These are phyloP conservation scores for Cucurbitaria berberidis DNA, from an alignment of 2,329 filamentous ascomycete genomes.

Conservation along the genomic window DNA sequence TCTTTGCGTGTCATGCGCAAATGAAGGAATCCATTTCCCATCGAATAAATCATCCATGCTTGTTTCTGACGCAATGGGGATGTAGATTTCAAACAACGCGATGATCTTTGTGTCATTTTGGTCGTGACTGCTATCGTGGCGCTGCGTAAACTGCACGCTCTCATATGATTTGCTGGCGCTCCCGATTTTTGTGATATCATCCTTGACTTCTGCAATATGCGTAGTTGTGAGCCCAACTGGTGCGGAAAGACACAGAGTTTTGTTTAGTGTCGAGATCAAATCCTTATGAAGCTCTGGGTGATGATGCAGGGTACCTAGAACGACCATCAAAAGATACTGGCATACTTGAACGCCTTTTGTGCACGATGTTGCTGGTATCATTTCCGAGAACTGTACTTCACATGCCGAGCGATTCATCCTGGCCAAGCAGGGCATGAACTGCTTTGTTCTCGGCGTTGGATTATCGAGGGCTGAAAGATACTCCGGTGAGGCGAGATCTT, in stretches of 20 bases:
- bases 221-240: background rate
- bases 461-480: slow-evolving; percentile 16
- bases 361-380: background rate
- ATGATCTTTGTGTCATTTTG: slow-evolving; percentile 5
- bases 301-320: background rate
- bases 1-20: background rate
- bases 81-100: slow-evolving; percentile 5
- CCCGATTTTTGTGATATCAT: slow-evolving; percentile 9
- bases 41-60: background rate
- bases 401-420: slow-evolving; percentile 21
- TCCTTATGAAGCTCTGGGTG: background rate
- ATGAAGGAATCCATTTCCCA: background rate
- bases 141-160: slow-evolving; percentile 5
- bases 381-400: background rate
- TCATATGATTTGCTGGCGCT: slow-evolving; percentile 19
- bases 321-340: background rate
- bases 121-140: background rate
- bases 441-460: slow-evolving; percentile 13
- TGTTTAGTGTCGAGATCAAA: background rate
- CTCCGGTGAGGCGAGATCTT: slow-evolving; percentile 9
- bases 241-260: background rate
- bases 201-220: slow-evolving; percentile 1
- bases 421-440: slow-evolving; percentile 22
- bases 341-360: background rate
- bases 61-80: background rate